Conservation (phyloP, 306 rosid genomes). For the Bauhinia variegata region DNA sequence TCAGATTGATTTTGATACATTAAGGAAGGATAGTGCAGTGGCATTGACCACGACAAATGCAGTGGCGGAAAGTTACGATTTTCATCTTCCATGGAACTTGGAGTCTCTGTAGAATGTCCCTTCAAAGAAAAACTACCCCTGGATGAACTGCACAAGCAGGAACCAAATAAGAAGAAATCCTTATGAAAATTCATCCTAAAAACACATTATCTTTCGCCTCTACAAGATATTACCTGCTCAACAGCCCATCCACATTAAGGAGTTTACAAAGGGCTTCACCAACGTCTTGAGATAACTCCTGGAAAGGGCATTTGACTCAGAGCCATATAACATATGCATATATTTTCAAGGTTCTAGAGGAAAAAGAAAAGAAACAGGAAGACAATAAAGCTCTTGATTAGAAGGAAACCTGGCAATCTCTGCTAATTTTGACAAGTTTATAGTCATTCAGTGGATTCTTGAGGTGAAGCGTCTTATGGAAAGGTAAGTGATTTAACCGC, state of each 20-base stretch:
- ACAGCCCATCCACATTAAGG: conserved; percentile 54
- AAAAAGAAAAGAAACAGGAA: not conserved
- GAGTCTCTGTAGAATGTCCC: conserved; percentile 49
- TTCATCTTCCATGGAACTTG: conserved; percentile 51
- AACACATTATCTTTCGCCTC: conserved; percentile 25
- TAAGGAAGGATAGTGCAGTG: conserved; percentile 51
- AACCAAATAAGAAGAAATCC: conserved; percentile 32
- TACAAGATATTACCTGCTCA: conserved; percentile 48
- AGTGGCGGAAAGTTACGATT: conserved; percentile 42
- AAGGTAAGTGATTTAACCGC: conserved; percentile 67
- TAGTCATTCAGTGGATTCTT: conserved; percentile 80
- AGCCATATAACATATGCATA: conserved; percentile 20
- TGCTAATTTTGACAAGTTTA: conserved; percentile 87
- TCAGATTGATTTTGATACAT: conserved; percentile 57
- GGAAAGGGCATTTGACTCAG: conserved; percentile 38
- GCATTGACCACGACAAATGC: conserved; percentile 62
- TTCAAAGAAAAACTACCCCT: conserved; percentile 50
- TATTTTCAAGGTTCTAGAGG: conserved; percentile 10
- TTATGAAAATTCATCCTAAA: conserved; percentile 21
- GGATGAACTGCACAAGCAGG: conserved; percentile 49
- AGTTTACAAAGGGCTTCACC: conserved; percentile 84
- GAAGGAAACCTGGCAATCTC: conserved; percentile 76
- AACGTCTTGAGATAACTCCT: conserved; percentile 78
- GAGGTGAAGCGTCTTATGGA: conserved; percentile 78
- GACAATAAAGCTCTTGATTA: conserved; percentile 12